These are phyloP conservation scores for Polygonum aviculare DNA, from an alignment of 148 eudicot genomes.

Conservation along the genomic window DNA sequence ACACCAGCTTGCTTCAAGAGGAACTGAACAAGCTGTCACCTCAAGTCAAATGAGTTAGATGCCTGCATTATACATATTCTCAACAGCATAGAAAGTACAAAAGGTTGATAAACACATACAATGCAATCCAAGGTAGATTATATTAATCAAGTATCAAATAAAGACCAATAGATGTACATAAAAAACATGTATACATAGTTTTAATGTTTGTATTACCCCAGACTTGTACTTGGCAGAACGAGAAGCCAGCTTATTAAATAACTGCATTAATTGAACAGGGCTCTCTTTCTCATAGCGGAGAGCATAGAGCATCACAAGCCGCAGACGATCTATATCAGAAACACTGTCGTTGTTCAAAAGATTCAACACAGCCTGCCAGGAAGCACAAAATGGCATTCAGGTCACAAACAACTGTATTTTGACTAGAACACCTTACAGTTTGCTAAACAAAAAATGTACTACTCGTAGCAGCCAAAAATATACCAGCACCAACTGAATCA, in stretches of 20 bases:
- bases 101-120: not conserved
- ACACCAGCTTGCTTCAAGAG: conserved; percentile 94
- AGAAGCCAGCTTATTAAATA: conserved; percentile 84
- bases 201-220: conserved; percentile 56
- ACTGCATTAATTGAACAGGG: conserved; percentile 95
- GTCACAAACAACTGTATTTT: not conserved
- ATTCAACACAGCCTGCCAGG: conserved; percentile 82
- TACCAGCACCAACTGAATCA: not conserved
- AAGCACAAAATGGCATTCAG: not conserved
- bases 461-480: not conserved
- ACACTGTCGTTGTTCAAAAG: conserved; percentile 70
- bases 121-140: not conserved
- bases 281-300: conserved; percentile 98
- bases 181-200: not conserved
- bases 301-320: conserved; percentile 93
- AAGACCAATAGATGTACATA: not conserved
- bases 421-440: not conserved
- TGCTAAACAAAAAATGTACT: not conserved
- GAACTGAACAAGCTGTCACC: conserved; percentile 85
- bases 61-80: not conserved
- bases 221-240: conserved; percentile 86
- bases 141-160: not conserved
- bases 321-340: conserved; percentile 85
- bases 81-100: not conserved
- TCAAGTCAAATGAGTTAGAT: conserved; percentile 12